Evolutionary conservation across 768 basidiomycete genomes (phyloP).

Genomic region (Brasilioporus rufonigricans): DNA sequence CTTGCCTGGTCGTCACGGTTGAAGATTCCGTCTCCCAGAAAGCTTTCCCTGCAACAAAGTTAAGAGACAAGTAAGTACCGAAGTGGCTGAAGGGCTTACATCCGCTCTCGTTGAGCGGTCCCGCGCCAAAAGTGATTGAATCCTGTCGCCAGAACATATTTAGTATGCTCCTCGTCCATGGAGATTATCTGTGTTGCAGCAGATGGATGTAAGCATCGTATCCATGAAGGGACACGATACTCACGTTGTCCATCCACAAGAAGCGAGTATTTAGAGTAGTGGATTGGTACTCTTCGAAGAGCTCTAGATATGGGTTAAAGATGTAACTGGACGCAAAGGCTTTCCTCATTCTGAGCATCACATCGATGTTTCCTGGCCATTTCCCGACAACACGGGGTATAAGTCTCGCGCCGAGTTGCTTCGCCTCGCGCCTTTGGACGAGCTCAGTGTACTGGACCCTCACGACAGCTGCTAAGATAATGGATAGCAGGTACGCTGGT

Average conservation of each 20-base stretch:
- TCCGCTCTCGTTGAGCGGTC: slow-evolving; percentile 56
- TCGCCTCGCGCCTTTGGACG: slow-evolving; percentile 43
- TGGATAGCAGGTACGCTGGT: slow-evolving; percentile 40
- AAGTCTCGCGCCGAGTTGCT: slow-evolving; percentile 45
- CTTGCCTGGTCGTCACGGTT: slow-evolving; percentile 71
- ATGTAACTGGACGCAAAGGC: slow-evolving; percentile 60
- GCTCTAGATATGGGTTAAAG: slow-evolving; percentile 58
- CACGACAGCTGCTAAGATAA: slow-evolving; percentile 39
- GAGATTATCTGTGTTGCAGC: slow-evolving; percentile 55
- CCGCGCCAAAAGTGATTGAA: slow-evolving; percentile 72
- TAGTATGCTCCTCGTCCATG: slow-evolving; percentile 70
- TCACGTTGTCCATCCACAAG: slow-evolving; percentile 66
- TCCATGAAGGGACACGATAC: slow-evolving; percentile 22
- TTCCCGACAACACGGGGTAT: slow-evolving; percentile 62
- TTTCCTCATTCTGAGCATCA: slow-evolving; percentile 54
- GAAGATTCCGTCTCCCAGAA: slow-evolving; percentile 76
- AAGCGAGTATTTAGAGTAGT: slow-evolving; percentile 69
- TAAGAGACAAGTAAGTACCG: slow-evolving; percentile 9
- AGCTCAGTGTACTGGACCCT: slow-evolving; percentile 36
- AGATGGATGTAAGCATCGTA: background rate
- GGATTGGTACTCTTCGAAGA: slow-evolving; percentile 68
- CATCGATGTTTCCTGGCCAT: slow-evolving; percentile 79
- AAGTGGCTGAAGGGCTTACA: slow-evolving; percentile 40
- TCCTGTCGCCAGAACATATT: slow-evolving; percentile 62
- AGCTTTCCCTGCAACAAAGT: slow-evolving; percentile 35